phyloP scores from a whole-genome alignment of 805 yeast genomes.

The Clavispora asparagi region DNA sequence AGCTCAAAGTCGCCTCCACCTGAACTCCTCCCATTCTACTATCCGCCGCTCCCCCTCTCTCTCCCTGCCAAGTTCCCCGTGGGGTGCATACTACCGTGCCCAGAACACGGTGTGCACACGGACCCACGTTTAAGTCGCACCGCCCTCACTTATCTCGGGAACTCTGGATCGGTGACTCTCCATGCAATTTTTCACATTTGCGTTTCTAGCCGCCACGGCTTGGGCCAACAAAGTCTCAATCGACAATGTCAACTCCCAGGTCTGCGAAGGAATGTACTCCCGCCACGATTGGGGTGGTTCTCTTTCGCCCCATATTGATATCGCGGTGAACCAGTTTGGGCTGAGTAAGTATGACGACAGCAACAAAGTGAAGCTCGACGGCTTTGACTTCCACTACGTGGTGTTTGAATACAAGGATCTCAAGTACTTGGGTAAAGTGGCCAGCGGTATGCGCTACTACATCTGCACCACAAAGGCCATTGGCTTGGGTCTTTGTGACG shows the following conservation, averaged over 20 bases:
- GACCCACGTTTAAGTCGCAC: neutral
- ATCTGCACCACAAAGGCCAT: slow-evolving; percentile 73
- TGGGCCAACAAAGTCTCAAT: slow-evolving; percentile 45
- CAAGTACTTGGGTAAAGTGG: slow-evolving; percentile 54
- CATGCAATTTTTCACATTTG: slow-evolving; percentile 3
- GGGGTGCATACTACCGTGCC: too few relatives aligned
- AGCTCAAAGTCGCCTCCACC: too few relatives aligned
- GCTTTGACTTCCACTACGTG: slow-evolving; percentile 51
- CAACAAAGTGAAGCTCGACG: slow-evolving; percentile 46
- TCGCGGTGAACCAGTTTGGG: slow-evolving; percentile 25
- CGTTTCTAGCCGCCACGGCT: slow-evolving; percentile 6
- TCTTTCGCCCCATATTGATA: slow-evolving; percentile 46
- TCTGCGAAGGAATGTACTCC: slow-evolving; percentile 88
- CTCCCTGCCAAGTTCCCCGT: too few relatives aligned
- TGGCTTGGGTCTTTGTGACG: slow-evolving; percentile 46
- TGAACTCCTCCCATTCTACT: too few relatives aligned
- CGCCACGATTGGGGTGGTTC: slow-evolving; percentile 84
- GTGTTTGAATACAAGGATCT: slow-evolving; percentile 83
- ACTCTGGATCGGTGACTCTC: neutral
- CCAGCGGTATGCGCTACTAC: slow-evolving; percentile 44
- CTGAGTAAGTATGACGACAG: slow-evolving; percentile 41
- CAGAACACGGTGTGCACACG: neutral
- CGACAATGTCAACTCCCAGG: slow-evolving; percentile 48
- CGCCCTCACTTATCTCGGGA: neutral
- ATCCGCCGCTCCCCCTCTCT: too few relatives aligned